phyloP scores from a whole-genome alignment of 306 rosid species.

The Lupinus albus region DNA sequence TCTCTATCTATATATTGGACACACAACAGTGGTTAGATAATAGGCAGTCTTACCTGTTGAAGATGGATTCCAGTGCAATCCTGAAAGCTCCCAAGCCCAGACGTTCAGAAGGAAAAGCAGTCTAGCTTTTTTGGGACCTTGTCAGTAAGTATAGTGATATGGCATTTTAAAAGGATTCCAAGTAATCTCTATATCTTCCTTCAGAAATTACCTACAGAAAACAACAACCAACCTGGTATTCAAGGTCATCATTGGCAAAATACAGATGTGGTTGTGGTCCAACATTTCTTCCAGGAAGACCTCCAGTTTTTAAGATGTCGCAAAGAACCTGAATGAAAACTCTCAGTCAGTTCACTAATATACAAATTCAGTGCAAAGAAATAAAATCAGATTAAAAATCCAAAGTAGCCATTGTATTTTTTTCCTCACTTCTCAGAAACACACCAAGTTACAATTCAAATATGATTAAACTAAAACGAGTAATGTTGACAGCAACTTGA shows the following conservation, averaged over 20 bases:
- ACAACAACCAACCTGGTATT: conserved; percentile 73
- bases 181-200: conserved; percentile 27
- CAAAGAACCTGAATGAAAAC: conserved; percentile 70
- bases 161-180: conserved; percentile 31
- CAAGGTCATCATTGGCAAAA: conserved; percentile 88
- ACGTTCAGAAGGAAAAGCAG: conserved; percentile 91
- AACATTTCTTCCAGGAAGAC: conserved; percentile 77
- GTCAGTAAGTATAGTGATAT: conserved; percentile 49
- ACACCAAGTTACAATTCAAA: conserved; percentile 14
- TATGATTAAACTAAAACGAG: conserved; percentile 18
- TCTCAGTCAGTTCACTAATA: conserved; percentile 34
- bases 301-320: conserved; percentile 88
- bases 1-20: too few relatives aligned
- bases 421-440: conserved; percentile 22
- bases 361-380: conserved; percentile 14
- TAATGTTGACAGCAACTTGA: conserved; percentile 14
- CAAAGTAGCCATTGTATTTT: neutral
- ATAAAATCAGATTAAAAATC: conserved; percentile 5
- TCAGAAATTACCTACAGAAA: conserved; percentile 35
- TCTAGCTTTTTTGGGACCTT: conserved; percentile 64
- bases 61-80: conserved; percentile 85
- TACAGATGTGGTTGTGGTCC: conserved; percentile 73
- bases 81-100: conserved; percentile 98
- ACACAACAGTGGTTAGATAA: conserved; percentile 13
- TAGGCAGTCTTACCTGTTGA: conserved; percentile 61